A percentile compares a stretch with the other conserved stretches of the same genome.
phyloP scores from a whole-genome alignment of 192 early-diverging fungal genomes.

The Linnemannia elongata region DNA sequence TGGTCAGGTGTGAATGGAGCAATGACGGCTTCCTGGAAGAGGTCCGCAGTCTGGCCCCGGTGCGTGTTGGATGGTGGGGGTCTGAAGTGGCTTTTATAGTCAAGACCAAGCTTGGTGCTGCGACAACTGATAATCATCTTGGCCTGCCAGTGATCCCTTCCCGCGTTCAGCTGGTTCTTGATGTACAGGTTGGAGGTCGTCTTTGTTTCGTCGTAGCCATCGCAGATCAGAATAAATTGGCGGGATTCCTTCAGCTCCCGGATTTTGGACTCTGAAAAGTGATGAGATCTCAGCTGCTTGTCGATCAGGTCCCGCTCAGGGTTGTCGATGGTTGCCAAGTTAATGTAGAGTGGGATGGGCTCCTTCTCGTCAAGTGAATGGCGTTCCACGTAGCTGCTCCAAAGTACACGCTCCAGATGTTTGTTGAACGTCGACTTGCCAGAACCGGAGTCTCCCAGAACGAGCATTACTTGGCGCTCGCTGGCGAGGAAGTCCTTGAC shows the following conservation, averaged over 20 bases:
- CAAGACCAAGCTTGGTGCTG: neutral
- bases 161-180: neutral
- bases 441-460: neutral
- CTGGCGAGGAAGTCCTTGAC: neutral
- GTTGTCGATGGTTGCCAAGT: neutral
- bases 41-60: neutral
- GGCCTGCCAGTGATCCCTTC: neutral
- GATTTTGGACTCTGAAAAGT: neutral
- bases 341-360: neutral
- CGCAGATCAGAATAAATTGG: neutral
- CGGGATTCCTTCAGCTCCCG: neutral
- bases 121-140: neutral
- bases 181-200: neutral
- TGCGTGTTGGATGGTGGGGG: neutral
- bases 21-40: slow-evolving; percentile 2
- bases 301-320: neutral
- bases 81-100: neutral
- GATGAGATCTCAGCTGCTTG: neutral
- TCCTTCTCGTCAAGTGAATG: neutral
- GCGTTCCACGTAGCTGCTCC: neutral
- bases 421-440: slow-evolving; percentile 1
- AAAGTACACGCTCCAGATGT: neutral
- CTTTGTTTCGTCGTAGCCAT: neutral
- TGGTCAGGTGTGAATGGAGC: neutral
- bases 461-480: neutral